Base-by-base conservation (phyloP, 163 green algal species). In the Trebouxiophyceae sp. region DNA sequence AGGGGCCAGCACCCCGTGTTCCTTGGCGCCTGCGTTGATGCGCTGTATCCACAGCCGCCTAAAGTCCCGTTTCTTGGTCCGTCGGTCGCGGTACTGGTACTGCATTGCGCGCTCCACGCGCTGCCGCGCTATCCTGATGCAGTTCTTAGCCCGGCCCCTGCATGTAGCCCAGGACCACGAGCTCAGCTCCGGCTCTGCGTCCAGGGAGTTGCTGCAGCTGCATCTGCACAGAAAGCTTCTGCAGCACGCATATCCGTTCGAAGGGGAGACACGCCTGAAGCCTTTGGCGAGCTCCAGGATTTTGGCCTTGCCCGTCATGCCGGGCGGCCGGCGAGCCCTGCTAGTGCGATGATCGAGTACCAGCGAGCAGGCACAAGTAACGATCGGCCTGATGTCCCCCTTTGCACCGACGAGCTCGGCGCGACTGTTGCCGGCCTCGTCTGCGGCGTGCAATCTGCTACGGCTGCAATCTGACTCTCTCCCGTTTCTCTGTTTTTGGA, bases 51-150 rank as follows among this genome's bases (percentile, higher is more conserved):
- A 98, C 29, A 97, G 74, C 1, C 71, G 69, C 2, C 93, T 76
- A 72, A 88, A 87, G 4, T 96, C 83, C 8, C 89, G 65, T 77
- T 98, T 98, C 76, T 97, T 98, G 30, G 80, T 66, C 45, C 84
- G 89, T 7, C 93, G 71, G 57, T 93, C 86, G 5, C 85, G 64
- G 67, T 94, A 97, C 0, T 86, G 80, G 76, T 97, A 96, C 67
- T 95, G 86, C 68, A 98, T 73, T 4, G 83, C 89, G 60, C 95
- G 95, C 67, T 97, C 89, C 45, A 97, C 93, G 8, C 87, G 72
- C 46, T 86, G 68, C 22, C 78, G 70, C 3, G 90, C 88, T 29
- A 93, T 84, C 2, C 81, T 60, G 26, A 95, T 84, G 81, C 91
- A 97, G 68, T 95, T 98, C 57, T 95, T 95, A 2, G 80, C 71